phyloP scores from a whole-genome alignment of 495 filamentous ascomycete species.

The Neurospora africana region DNA sequence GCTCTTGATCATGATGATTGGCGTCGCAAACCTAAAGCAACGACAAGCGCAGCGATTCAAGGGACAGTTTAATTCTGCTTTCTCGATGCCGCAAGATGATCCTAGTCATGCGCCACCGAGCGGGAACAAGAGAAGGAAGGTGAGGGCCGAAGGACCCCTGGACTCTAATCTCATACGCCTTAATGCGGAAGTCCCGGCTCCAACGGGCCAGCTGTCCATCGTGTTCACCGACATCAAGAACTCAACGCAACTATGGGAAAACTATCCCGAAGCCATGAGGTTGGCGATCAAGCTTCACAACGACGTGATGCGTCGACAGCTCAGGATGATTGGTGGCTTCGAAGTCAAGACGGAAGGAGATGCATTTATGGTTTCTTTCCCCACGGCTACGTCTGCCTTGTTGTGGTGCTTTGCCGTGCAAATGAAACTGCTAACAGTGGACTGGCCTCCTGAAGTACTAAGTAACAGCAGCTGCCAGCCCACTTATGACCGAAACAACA shows the following conservation, averaged over 20 bases:
- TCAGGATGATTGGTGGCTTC: constrained; percentile 90
- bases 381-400: constrained; percentile 83
- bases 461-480: constrained; percentile 77
- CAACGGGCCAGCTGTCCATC: constrained; percentile 78
- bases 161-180: constrained; percentile 79
- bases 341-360: constrained; percentile 99
- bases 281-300: constrained; percentile 95
- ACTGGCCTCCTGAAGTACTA: constrained; percentile 90
- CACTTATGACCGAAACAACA: constrained; percentile 70
- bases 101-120: constrained; percentile 46
- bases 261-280: constrained; percentile 85
- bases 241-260: constrained; percentile 95
- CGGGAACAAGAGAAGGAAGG: constrained; percentile 50
- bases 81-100: constrained; percentile 60
- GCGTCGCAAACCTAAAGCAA: constrained; percentile 79
- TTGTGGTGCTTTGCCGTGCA: constrained; percentile 96
- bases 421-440: constrained; percentile 68
- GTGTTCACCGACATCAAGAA: constrained; percentile 99
- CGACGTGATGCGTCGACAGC: constrained; percentile 83
- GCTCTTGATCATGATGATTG: constrained; percentile 98
- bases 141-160: constrained; percentile 53
- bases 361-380: constrained; percentile 98
- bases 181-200: constrained; percentile 79
- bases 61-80: constrained; percentile 69
- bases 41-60: constrained; percentile 55